phyloP scores from a whole-genome alignment of 2,329 filamentous ascomycete genomes.

The Gaeumannomyces tritici region DNA sequence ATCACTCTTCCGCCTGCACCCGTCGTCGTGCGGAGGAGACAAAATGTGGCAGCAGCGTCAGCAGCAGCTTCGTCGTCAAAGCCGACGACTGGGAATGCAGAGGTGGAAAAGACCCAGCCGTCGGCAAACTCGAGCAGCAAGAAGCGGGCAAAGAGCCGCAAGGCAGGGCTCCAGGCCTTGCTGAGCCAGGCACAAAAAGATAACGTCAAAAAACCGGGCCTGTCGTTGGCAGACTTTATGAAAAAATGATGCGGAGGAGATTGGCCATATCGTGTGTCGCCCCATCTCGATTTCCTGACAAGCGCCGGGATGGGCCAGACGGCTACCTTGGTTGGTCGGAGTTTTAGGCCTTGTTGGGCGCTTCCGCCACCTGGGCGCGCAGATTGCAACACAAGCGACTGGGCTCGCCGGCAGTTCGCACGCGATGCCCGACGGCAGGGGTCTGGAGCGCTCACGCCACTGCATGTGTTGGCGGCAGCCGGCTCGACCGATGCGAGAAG shows the following conservation, averaged over 20 bases:
- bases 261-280: too few relatives aligned
- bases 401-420: too few relatives aligned
- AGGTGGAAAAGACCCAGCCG: background rate
- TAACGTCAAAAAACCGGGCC: slow-evolving; percentile 23
- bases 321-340: background rate
- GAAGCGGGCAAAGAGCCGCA: slow-evolving; percentile 55
- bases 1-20: slow-evolving; percentile 28
- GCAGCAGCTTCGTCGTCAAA: slow-evolving; percentile 17
- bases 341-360: background rate
- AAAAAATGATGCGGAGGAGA: slow-evolving; percentile 18
- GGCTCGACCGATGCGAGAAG: background rate
- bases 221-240: slow-evolving; percentile 49
- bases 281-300: background rate
- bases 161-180: slow-evolving; percentile 56
- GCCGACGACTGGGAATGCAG: background rate
- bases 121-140: slow-evolving; percentile 49
- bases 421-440: too few relatives aligned
- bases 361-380: background rate
- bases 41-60: slow-evolving; percentile 11
- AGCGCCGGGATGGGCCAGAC: background rate
- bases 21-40: slow-evolving; percentile 13
- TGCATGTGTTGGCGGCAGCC: too few relatives aligned
- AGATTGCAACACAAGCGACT: background rate
- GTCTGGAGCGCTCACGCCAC: too few relatives aligned
- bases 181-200: slow-evolving; percentile 38